Conservation (phyloP, 2,329 filamentous ascomycete genomes). For the Neonectria punicea region DNA sequence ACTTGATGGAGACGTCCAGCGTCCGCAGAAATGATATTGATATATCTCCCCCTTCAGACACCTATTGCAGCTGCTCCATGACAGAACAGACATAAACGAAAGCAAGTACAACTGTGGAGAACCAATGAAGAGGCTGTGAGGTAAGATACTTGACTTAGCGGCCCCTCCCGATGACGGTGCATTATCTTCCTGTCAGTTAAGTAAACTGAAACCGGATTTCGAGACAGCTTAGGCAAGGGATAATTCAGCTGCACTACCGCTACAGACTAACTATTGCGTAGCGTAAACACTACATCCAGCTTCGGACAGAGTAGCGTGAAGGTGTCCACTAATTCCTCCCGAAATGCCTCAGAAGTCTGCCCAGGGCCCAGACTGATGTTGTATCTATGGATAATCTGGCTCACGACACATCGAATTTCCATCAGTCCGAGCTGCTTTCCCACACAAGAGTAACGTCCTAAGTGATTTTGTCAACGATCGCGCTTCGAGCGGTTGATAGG, state of each 20-base stretch:
- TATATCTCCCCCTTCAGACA: too few species aligned
- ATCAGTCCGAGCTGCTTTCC: conserved; percentile 34
- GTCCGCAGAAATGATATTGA: too few species aligned
- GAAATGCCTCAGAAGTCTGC: conserved; percentile 1
- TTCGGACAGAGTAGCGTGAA: conserved; percentile 19
- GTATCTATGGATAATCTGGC: conserved; percentile 24
- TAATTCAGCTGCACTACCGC: not conserved
- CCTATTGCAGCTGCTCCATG: too few species aligned
- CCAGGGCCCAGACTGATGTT: conserved; percentile 12
- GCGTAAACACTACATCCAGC: conserved; percentile 19
- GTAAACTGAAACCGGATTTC: not conserved
- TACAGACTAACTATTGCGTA: not conserved
- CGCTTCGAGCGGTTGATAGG: too few species aligned
- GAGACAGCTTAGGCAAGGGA: too few species aligned
- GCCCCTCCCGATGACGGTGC: too few species aligned
- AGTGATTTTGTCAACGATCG: not conserved
- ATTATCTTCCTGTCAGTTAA: too few species aligned
- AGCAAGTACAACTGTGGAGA: too few species aligned
- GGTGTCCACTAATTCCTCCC: not conserved
- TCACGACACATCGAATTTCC: conserved; percentile 27
- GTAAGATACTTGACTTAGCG: too few species aligned
- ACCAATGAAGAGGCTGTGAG: too few species aligned
- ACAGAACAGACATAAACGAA: too few species aligned
- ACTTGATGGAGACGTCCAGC: too few species aligned
- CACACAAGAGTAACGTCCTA: conserved; percentile 29